A percentile compares a stretch with the other conserved stretches of the same genome.
Conservation (phyloP, 257 asterid species). For the Solanum bulbocastanum region DNA sequence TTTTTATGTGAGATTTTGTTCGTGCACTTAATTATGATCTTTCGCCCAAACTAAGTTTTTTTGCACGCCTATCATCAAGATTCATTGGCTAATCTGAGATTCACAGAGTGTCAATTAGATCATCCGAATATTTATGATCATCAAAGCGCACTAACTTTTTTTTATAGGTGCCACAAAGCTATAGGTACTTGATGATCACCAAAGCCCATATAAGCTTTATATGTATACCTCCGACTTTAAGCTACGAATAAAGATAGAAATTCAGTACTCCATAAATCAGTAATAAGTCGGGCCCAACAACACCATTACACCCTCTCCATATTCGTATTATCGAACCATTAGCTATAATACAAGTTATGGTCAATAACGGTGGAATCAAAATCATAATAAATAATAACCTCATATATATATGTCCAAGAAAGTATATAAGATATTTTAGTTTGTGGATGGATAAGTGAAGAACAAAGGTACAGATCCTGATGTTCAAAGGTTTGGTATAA, state of each 20-base stretch:
- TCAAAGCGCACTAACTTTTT: not conserved
- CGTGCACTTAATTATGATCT: not conserved
- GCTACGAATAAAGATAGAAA: not conserved
- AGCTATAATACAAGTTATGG: too few relatives aligned
- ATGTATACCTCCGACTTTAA: accelerated
- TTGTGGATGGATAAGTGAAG: not conserved
- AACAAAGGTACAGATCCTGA: constrained; percentile 1
- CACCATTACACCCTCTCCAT: too few relatives aligned
- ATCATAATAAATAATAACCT: not conserved
- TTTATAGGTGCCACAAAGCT: not conserved
- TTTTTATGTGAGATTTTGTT: not conserved
- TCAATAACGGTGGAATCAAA: not conserved
- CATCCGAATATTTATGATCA: not conserved
- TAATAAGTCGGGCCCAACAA: not conserved
- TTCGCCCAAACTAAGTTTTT: not conserved
- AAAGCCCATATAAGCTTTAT: too few relatives aligned
- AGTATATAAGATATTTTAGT: not conserved
- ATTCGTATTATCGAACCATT: too few relatives aligned
- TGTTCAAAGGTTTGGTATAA: not conserved
- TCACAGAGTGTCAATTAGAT: not conserved
- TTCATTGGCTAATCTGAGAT: not conserved
- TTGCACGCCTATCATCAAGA: not conserved
- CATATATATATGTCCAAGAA: not conserved
- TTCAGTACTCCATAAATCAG: too few relatives aligned
- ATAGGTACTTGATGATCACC: not conserved